Evolutionary conservation across 1,284 basidiomycete species (phyloP).

Genomic region (Sutorius eximius): DNA sequence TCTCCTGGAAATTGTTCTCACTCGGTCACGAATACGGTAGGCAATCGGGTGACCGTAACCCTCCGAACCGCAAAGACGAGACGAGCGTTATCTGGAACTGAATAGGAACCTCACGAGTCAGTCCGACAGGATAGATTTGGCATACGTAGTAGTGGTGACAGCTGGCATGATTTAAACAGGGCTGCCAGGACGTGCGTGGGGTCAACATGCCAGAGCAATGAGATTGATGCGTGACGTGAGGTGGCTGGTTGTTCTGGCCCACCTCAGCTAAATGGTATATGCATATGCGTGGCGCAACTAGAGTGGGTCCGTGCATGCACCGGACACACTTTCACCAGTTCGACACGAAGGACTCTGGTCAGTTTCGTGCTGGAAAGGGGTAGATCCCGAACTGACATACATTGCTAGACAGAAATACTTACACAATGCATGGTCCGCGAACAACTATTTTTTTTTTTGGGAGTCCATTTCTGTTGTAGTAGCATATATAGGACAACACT

Average conservation of each 20-base stretch:
- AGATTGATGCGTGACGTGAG: not conserved
- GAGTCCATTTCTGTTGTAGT: too few relatives aligned
- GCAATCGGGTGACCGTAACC: too few relatives aligned
- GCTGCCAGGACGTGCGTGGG: not conserved
- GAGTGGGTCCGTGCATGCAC: constrained; percentile 89
- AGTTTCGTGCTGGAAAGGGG: constrained; percentile 59
- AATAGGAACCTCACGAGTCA: not conserved
- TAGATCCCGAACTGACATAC: too few relatives aligned
- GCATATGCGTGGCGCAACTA: constrained; percentile 31
- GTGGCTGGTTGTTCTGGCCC: not conserved
- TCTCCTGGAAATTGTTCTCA: not conserved
- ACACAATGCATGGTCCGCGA: too few relatives aligned
- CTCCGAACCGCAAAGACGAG: not conserved
- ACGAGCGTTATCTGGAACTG: too few relatives aligned
- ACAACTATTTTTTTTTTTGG: too few relatives aligned
- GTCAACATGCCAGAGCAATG: not conserved
- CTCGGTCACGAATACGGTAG: not conserved
- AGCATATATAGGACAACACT: too few relatives aligned
- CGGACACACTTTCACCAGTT: constrained; percentile 79
- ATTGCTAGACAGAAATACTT: too few relatives aligned
- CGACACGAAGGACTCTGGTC: constrained; percentile 78
- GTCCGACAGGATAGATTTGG: not conserved
- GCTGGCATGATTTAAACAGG: not conserved
- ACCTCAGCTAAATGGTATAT: not conserved
- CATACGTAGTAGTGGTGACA: constrained; percentile 1